phyloP scores from a whole-genome alignment of 768 basidiomycete species.

The Suillus variegatus region DNA sequence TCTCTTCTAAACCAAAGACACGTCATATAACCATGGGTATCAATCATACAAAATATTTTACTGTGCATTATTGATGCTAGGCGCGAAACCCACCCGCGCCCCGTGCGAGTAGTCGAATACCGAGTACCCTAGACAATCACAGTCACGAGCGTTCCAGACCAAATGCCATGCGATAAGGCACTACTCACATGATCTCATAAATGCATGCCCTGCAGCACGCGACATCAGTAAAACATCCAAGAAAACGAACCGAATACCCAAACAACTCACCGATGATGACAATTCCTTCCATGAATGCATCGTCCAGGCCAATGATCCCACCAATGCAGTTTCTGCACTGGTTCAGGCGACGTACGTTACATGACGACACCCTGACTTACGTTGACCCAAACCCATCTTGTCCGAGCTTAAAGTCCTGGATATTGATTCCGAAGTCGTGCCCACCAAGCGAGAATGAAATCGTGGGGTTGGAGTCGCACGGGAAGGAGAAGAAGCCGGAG shows the following conservation, averaged over 20 bases:
- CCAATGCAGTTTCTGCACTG: slow-evolving; percentile 54
- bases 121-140: slow-evolving; percentile 50
- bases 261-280: slow-evolving; percentile 54
- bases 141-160: slow-evolving; percentile 4
- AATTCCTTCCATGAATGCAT: slow-evolving; percentile 50
- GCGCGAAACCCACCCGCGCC: slow-evolving; percentile 57
- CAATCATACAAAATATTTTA: background rate
- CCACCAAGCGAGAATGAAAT: slow-evolving; percentile 49
- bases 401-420: slow-evolving; percentile 60
- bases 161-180: background rate
- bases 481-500: slow-evolving; percentile 54
- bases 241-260: background rate
- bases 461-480: slow-evolving; percentile 41
- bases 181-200: slow-evolving; percentile 67
- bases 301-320: slow-evolving; percentile 49
- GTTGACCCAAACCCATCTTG: slow-evolving; percentile 27
- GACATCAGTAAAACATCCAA: slow-evolving; percentile 21
- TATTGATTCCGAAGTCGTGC: slow-evolving; percentile 41
- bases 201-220: slow-evolving; percentile 47
- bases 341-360: background rate
- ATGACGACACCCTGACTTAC: slow-evolving; percentile 26
- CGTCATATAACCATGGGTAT: background rate
- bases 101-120: slow-evolving; percentile 59
- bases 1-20: background rate
- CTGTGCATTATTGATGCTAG: slow-evolving; percentile 48